Evolutionary conservation across 2,329 filamentous ascomycete species (phyloP), one percentile per base, ranked within the genome.

Genomic region (Acrocalymma vagum): DNA sequence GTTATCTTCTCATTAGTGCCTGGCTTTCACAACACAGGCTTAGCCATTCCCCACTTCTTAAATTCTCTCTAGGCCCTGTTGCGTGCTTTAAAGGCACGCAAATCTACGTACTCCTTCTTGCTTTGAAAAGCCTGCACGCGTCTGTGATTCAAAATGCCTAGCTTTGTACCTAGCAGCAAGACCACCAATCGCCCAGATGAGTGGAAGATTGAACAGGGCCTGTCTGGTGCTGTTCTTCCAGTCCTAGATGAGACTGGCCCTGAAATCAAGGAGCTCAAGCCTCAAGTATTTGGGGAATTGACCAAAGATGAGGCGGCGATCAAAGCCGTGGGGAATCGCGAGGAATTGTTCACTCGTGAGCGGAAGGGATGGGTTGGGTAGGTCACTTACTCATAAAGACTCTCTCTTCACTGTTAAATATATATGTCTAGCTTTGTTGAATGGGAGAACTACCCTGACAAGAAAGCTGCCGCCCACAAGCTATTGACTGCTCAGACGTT

Each of bases 341-440:
- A 45, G 16, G 25, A 41, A 23, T 23, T 45, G n/a, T 45, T 45
- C 18, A 14, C 24, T 18, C 37, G 37, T 22, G 42, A 45, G 22
- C 24, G 38, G 9, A 42, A 45, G 28, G 42, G 42, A 8, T 45
- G 42, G 42, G 26, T 27, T 18, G 42, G 42, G 42, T 45, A 32
- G 18, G 42, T 28, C 4, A 3, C 13, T 28, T 13, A 23, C 9
- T 17, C 32, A 70, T 71, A 36, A 38, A 54, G n/a, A 15, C 47
- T n/a, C 66, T 69, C 35, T 71, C 15, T 72, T 71, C 29, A 69
- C 69, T 0, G 71, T 71, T 59, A 72, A 72, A 31, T 69, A 68
- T 15, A 65, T 69, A 35, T 60, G 64, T 8, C 67, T 65, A 14
- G 27, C n/a, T n/a, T n/a, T n/a, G n/a, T n/a, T n/a, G n/a, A n/a